phyloP scores from a whole-genome alignment of 2,329 filamentous ascomycete species.

The Talaromyces marneffei region DNA sequence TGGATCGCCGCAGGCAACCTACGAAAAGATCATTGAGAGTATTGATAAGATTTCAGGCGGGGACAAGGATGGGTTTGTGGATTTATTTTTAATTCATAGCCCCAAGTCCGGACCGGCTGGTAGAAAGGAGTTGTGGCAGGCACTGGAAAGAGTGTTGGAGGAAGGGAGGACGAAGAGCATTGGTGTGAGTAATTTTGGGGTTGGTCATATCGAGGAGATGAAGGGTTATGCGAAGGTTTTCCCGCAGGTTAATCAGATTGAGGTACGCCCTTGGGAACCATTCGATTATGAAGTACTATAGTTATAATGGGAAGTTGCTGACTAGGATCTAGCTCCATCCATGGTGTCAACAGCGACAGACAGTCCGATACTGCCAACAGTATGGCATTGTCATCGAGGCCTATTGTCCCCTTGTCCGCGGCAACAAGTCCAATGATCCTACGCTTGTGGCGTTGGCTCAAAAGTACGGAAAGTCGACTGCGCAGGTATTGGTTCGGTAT shows the following conservation, averaged over 20 bases:
- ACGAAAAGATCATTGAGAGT: conserved; percentile 55
- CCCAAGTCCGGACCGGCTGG: conserved; percentile 51
- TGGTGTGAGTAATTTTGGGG: conserved; percentile 67
- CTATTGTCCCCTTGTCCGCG: conserved; percentile 54
- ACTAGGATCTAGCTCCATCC: conserved; percentile 56
- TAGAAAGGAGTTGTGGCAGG: conserved; percentile 60
- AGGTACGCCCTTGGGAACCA: conserved; percentile 43
- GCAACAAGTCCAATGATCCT: conserved; percentile 64
- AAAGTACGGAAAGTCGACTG: conserved; percentile 67
- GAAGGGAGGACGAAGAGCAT: conserved; percentile 60
- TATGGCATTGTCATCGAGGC: conserved; percentile 50
- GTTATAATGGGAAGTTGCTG: not conserved
- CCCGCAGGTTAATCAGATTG: conserved; percentile 67
- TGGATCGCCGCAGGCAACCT: conserved; percentile 53
- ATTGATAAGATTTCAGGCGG: conserved; percentile 55
- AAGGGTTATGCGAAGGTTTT: conserved; percentile 59
- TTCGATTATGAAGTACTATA: not conserved
- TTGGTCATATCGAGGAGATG: conserved; percentile 63
- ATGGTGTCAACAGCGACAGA: conserved; percentile 61
- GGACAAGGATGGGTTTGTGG: conserved; percentile 55
- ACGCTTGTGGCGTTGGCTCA: conserved; percentile 59
- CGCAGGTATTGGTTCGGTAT: conserved; percentile 75
- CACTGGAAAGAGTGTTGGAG: conserved; percentile 56
- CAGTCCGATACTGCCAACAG: conserved; percentile 51
- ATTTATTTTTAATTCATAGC: conserved; percentile 66